Evolutionary conservation across 2,329 filamentous ascomycete genomes (phyloP), one percentile per base, ranked within the genome.

Genomic region (Aureobasidium sp.): DNA sequence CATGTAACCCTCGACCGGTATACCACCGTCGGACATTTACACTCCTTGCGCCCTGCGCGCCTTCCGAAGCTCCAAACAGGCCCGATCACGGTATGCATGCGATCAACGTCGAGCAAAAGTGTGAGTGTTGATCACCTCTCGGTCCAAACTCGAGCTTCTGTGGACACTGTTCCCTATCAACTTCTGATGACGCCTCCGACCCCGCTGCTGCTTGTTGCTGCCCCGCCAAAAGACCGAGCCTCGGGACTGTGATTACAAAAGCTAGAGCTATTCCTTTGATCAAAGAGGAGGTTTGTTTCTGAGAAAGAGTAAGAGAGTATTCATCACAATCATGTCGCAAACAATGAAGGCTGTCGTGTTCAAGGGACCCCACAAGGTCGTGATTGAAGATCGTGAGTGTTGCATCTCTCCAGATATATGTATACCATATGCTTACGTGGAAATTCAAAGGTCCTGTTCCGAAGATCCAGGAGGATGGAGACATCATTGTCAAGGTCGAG

Each of bases 301-400:
- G 16, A 14, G 21, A 57, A 8, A 2, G 3, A 48, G 21, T 5
- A 30, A 13, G 6, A 27, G 32, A 29, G 3, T 21, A 50, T 21
- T 21, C 21, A 21, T 21, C 21, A 8, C 27, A 44, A 50, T 29
- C n/a, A 63, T 63, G 62, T 61, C 50, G 29, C 32, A 61, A 62
- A 89, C 83, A 0, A 96, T 97, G 92, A 89, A 89, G 74, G 91
- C 91, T 32, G 90, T 97, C 34, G 83, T 96, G 60, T 95, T 96
- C 77, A 87, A 93, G 64, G 90, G 88, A 2, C 87, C 89, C 4
- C 81, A 83, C 69, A 85, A 89, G 70, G 69, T 96, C 60, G 86
- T 82, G 0, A 76, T 97, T 61, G 88, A 96, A 75, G 85, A 94
- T 63, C 82, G 90, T 60, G 44, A 34, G 57, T 29, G 1, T 47